Evolutionary conservation across 2,329 filamentous ascomycete species (phyloP), one percentile per base, ranked within the genome.

Genomic region (Epichloe brachyelytri): DNA sequence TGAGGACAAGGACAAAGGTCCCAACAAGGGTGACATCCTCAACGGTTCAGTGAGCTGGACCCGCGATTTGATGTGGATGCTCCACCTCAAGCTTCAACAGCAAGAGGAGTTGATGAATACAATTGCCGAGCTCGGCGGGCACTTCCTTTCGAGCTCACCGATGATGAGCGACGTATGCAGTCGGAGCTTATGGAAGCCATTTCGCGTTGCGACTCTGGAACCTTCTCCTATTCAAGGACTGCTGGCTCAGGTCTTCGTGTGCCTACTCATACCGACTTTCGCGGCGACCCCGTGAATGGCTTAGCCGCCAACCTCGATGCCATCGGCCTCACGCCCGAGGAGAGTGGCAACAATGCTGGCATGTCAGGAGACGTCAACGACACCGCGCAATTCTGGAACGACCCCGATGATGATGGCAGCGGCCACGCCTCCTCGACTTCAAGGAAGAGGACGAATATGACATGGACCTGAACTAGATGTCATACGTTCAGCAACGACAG

Each of bases 21-120:
- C 93, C 5, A 97, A 97, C 75, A 98, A 98, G 71, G 93, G 93
- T 46, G 93, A 98, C 61, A 97, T 98, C 53, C 83, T 98, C 60
- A 97, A 97, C 63, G 91, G 93, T 33, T 87, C 91, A 36, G 93
- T 97, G 50, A 89, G 88, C 69, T 98, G 93, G 93, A 96, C 88
- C 54, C 82, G 91, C 56, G 93, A 98, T 70, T 76, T 98, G 49
- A 95, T 97, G 88, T 97, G 93, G 93, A 85, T 94, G 72, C 73
- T 95, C 53, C 83, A 95, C 63, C 77, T 87, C 62, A 95, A 95
- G 70, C 77, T 95, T 57, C 84, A 93, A 63, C 88, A 95, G 67
- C 88, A 95, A 65, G 85, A 94, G 56, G 86, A 95, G 63, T 78
- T 97, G 47, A 81, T 86, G 60, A 85, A 90, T 60, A 74, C 79